These are phyloP conservation scores for Acmispon strigosus DNA, from an alignment of 306 rosid genomes.

Conservation along the genomic window DNA sequence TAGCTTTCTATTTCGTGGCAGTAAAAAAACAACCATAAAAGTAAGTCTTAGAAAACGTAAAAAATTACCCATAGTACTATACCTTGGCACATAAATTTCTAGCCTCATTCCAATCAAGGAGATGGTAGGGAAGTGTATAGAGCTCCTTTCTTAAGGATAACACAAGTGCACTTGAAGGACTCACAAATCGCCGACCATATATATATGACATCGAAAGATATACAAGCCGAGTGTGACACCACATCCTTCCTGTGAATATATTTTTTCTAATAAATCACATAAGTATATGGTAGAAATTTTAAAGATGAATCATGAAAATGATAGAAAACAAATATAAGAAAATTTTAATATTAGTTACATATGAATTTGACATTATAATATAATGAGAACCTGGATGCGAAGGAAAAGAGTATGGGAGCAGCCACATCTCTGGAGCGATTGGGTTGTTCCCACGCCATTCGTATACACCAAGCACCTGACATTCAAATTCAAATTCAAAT, in stretches of 20 bases:
- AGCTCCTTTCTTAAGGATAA: slow-evolving; percentile 52
- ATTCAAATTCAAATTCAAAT: too few relatives aligned
- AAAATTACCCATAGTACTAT: too few relatives aligned
- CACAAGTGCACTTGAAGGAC: slow-evolving; percentile 27
- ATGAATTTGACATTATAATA: too few relatives aligned
- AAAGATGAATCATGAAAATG: too few relatives aligned
- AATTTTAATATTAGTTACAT: too few relatives aligned
- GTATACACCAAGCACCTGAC: slow-evolving; percentile 57
- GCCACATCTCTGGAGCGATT: slow-evolving; percentile 62
- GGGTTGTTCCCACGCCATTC: slow-evolving; percentile 74
- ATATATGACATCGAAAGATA: slow-evolving; percentile 68
- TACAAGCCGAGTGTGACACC: slow-evolving; percentile 74
- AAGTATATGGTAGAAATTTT: too few relatives aligned
- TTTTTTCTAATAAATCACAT: too few relatives aligned
- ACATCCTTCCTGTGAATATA: slow-evolving; percentile 50
- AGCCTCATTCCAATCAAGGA: slow-evolving; percentile 42
- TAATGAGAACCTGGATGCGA: slow-evolving; percentile 56
- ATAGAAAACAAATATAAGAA: too few relatives aligned
- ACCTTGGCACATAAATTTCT: slow-evolving; percentile 55
- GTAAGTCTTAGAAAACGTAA: too few relatives aligned
- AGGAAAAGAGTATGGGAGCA: slow-evolving; percentile 56
- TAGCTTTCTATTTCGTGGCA: too few relatives aligned
- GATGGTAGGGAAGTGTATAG: slow-evolving; percentile 42
- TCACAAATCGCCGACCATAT: slow-evolving; percentile 56
- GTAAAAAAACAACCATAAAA: too few relatives aligned